A percentile compares a stretch with the other conserved stretches of the same genome.
These are phyloP conservation scores for grape (Vitis vinifera) DNA, from an alignment of 164 flowering plant genomes.

Conservation along the genomic window DNA sequence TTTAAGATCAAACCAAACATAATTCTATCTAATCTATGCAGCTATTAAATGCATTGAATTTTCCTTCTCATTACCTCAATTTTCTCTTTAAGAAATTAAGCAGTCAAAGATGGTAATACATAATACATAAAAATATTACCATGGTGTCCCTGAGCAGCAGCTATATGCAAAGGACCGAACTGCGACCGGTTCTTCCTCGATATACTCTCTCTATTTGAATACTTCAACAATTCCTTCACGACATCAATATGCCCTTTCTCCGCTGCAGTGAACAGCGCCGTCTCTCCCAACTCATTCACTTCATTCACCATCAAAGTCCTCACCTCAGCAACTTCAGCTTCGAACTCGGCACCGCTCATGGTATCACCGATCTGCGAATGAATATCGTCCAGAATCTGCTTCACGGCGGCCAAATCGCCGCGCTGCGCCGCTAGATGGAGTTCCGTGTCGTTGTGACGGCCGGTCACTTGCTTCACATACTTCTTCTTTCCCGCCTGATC, in stretches of 20 bases:
- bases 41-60: too few species aligned
- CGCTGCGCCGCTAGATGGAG: slow-evolving; percentile 80
- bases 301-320: slow-evolving; percentile 50
- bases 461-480: slow-evolving; percentile 92
- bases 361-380: slow-evolving; percentile 44
- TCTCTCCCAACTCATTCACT: slow-evolving; percentile 58
- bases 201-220: slow-evolving; percentile 40
- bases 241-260: slow-evolving; percentile 55
- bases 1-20: too few species aligned
- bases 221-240: slow-evolving; percentile 53
- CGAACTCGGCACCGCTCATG: slow-evolving; percentile 41
- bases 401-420: slow-evolving; percentile 45
- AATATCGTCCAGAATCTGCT: slow-evolving; percentile 39
- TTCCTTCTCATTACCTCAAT: too few species aligned
- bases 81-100: too few species aligned
- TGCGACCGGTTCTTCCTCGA: slow-evolving; percentile 43
- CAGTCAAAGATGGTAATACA: neutral
- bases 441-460: slow-evolving; percentile 79
- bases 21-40: too few species aligned
- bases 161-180: slow-evolving; percentile 52
- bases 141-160: slow-evolving; percentile 53
- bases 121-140: slow-evolving; percentile 24
- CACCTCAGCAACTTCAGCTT: slow-evolving; percentile 54
- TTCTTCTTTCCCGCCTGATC: slow-evolving; percentile 74
- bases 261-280: slow-evolving; percentile 53